Conservation (phyloP, 2,329 filamentous ascomycete species). For the Atkinsonella texensis region DNA sequence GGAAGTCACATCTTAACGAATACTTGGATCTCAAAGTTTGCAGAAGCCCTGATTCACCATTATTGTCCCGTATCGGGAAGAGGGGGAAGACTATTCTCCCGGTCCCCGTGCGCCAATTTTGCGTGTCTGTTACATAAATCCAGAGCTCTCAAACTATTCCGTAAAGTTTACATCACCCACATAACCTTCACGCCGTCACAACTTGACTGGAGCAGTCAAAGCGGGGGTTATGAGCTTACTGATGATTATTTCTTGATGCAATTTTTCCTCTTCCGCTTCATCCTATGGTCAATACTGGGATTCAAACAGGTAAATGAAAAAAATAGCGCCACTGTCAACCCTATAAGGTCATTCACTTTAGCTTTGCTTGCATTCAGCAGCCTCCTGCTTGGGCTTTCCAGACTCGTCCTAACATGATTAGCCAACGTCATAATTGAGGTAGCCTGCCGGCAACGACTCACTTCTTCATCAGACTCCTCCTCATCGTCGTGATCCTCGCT, state of each 20-base stretch:
- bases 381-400: constrained; percentile 85
- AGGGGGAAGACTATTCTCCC: not conserved
- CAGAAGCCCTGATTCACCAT: not conserved
- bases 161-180: not conserved
- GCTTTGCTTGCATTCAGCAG: constrained; percentile 93
- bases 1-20: too few relatives aligned
- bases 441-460: constrained; percentile 27
- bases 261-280: not conserved
- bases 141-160: constrained; percentile 5
- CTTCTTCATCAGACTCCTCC: constrained; percentile 68
- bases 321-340: not conserved
- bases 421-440: constrained; percentile 7
- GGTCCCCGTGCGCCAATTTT: constrained; percentile 5
- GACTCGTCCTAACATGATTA: constrained; percentile 50
- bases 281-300: not conserved
- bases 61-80: not conserved
- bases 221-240: not conserved
- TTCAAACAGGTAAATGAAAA: constrained; percentile 3
- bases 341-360: constrained; percentile 26
- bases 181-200: not conserved
- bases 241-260: constrained; percentile 3
- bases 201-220: not conserved
- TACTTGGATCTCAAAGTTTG: too few relatives aligned
- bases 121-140: constrained; percentile 9
- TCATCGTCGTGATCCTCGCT: constrained; percentile 78